These are phyloP conservation scores for Diplodia corticola DNA, from an alignment of 2,329 filamentous ascomycete genomes.

Conservation along the genomic window DNA sequence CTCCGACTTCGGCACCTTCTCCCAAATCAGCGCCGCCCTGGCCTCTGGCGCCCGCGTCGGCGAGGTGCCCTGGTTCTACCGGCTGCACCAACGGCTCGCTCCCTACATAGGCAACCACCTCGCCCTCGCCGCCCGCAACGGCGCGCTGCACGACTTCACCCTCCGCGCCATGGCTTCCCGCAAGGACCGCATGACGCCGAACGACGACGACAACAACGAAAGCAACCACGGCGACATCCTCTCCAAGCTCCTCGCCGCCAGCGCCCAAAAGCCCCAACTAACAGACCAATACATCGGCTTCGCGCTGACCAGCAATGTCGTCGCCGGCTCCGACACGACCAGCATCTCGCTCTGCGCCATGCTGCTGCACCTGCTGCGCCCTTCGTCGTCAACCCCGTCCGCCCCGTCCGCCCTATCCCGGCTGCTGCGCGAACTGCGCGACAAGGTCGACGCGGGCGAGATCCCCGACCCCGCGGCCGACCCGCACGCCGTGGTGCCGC, in stretches of 20 bases:
- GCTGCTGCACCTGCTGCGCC: conserved; percentile 42
- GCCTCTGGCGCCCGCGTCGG: not conserved
- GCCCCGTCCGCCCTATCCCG: conserved; percentile 31
- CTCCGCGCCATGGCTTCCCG: not conserved
- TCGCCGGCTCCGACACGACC: conserved; percentile 41
- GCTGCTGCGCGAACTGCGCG: conserved; percentile 27
- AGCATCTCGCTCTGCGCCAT: conserved; percentile 34
- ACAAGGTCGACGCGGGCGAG: not conserved
- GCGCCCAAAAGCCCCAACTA: not conserved
- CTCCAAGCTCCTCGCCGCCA: not conserved
- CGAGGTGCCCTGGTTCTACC: not conserved
- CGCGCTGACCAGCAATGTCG: conserved; percentile 4
- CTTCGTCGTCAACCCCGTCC: no score
- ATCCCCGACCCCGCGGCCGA: not conserved
- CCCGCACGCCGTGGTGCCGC: conserved; percentile 28
- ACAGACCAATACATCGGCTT: not conserved
- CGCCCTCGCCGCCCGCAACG: not conserved
- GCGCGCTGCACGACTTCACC: not conserved
- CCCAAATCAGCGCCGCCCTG: not conserved
- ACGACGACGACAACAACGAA: not conserved
- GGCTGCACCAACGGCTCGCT: not conserved
- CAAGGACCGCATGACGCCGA: not conserved
- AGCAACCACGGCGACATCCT: not conserved
- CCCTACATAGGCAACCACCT: not conserved
- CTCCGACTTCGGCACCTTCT: not conserved